Percentiles rank a stretch among this genome's conserved stretches.
Conservation (phyloP, 495 filamentous ascomycete species). For the Schizothecium vesticola region DNA sequence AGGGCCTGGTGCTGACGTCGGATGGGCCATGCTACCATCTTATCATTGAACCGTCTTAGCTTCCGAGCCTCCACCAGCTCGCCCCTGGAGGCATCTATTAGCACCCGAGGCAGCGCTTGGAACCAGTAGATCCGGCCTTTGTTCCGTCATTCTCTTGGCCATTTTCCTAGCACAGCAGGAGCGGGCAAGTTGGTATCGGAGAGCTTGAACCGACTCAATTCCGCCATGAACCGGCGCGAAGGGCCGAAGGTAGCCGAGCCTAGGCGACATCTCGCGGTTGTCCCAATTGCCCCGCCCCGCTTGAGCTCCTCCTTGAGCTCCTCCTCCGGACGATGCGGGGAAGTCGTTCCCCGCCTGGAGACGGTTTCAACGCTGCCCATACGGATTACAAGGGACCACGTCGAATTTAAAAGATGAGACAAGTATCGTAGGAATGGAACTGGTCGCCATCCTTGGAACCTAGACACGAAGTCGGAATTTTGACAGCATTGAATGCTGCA, state of each 20-base stretch:
- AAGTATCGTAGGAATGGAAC: not conserved
- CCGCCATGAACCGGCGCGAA: not conserved
- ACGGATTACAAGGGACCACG: not conserved
- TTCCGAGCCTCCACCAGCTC: not conserved
- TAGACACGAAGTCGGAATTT: not conserved
- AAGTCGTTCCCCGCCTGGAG: not conserved
- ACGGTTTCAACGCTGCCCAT: not conserved
- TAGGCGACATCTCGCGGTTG: not conserved
- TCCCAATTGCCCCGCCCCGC: not conserved
- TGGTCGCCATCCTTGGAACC: not conserved
- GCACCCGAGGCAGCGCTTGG: not conserved
- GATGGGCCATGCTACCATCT: constrained; percentile 1
- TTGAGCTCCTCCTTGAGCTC: not conserved
- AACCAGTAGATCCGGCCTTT: not conserved
- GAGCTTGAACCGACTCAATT: constrained; percentile 4
- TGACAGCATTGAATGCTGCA: not conserved
- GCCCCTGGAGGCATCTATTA: not conserved
- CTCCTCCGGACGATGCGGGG: not conserved
- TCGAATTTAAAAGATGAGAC: not conserved
- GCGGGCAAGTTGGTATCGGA: not conserved
- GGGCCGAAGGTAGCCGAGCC: constrained; percentile 9
- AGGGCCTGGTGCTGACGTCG: not conserved
- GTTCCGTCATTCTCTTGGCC: constrained; percentile 10
- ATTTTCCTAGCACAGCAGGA: not conserved
- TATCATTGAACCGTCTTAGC: not conserved